Percentiles rank a stretch among this genome's conserved stretches.
These are phyloP conservation scores for Pinus tabuliformis DNA, from an alignment of 75 land plant genomes.

Conservation along the genomic window DNA sequence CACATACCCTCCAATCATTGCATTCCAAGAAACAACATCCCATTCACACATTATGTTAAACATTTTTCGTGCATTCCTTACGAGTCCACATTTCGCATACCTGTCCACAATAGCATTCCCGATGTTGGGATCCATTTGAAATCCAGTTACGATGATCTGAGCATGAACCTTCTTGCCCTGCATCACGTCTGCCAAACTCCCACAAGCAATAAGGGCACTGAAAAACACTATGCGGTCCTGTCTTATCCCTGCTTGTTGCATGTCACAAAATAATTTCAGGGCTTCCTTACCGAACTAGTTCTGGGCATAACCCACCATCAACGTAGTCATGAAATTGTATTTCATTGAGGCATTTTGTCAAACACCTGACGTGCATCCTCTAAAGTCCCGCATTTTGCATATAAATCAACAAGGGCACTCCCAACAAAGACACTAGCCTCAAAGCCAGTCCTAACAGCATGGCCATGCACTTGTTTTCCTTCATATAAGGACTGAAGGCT, in stretches of 20 bases:
- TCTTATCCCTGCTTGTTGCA: slow-evolving; percentile 24
- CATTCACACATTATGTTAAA: slow-evolving; percentile 24
- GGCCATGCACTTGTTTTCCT: slow-evolving; percentile 33
- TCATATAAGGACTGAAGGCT: slow-evolving; percentile 6
- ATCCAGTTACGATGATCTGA: neutral
- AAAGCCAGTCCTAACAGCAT: slow-evolving; percentile 33
- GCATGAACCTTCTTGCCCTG: slow-evolving; percentile 36
- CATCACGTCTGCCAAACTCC: slow-evolving; percentile 24
- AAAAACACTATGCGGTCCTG: slow-evolving; percentile 31
- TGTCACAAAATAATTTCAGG: slow-evolving; percentile 24
- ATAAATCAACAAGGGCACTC: slow-evolving; percentile 47
- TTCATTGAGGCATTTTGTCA: slow-evolving; percentile 18
- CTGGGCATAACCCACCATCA: slow-evolving; percentile 41
- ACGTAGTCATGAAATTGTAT: slow-evolving; percentile 40
- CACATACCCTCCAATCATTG: slow-evolving; percentile 18
- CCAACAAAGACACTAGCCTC: slow-evolving; percentile 26
- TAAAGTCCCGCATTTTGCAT: slow-evolving; percentile 43
- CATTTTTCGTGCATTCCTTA: slow-evolving; percentile 11
- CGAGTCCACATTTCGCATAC: slow-evolving; percentile 28
- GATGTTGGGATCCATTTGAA: slow-evolving; percentile 13
- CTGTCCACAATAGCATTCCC: slow-evolving; percentile 22
- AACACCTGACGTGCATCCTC: slow-evolving; percentile 37
- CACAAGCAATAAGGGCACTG: slow-evolving; percentile 45
- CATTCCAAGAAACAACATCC: slow-evolving; percentile 19
- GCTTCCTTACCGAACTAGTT: slow-evolving; percentile 34